Evolutionary conservation across 2,329 filamentous ascomycete species (phyloP).

Genomic region (Hymenoscyphus scutula): DNA sequence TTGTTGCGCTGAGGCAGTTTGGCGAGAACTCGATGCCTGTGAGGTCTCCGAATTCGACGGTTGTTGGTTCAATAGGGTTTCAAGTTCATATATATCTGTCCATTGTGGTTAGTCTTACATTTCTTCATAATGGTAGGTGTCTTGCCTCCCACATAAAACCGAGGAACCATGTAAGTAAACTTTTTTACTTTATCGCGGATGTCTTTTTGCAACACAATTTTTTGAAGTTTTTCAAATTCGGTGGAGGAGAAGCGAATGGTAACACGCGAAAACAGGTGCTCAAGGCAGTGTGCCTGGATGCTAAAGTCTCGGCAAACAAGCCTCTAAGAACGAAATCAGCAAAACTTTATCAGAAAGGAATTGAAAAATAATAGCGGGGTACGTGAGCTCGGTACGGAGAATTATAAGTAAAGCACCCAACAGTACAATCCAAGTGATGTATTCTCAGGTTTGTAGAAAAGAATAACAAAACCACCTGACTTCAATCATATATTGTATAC

Average conservation of each 20-base stretch:
- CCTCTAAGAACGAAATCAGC: conserved; percentile 10
- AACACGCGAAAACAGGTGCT: conserved; percentile 36
- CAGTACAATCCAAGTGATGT: neutral
- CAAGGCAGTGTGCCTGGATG: neutral
- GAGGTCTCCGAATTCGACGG: neutral
- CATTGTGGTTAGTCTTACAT: neutral
- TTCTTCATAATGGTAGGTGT: neutral
- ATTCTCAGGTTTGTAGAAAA: neutral
- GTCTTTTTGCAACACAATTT: conserved; percentile 47
- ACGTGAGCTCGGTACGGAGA: neutral
- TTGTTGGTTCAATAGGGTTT: neutral
- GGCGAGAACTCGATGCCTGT: neutral
- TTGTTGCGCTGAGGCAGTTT: neutral
- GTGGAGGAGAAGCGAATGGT: conserved; percentile 40
- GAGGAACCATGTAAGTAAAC: conserved; percentile 59
- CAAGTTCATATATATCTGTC: neutral
- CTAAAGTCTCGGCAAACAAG: conserved; percentile 11
- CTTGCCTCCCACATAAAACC: conserved; percentile 54
- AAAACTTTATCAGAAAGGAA: neutral
- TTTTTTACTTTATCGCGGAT: conserved; percentile 55
- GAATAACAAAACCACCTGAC: neutral
- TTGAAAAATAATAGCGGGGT: neutral
- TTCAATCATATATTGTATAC: neutral
- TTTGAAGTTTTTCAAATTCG: conserved; percentile 48
- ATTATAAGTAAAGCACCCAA: neutral